Evolutionary conservation across 2,329 filamentous ascomycete genomes (phyloP), one percentile per base, ranked within the genome.

Genomic region (Teratosphaeriaceae sp.): DNA sequence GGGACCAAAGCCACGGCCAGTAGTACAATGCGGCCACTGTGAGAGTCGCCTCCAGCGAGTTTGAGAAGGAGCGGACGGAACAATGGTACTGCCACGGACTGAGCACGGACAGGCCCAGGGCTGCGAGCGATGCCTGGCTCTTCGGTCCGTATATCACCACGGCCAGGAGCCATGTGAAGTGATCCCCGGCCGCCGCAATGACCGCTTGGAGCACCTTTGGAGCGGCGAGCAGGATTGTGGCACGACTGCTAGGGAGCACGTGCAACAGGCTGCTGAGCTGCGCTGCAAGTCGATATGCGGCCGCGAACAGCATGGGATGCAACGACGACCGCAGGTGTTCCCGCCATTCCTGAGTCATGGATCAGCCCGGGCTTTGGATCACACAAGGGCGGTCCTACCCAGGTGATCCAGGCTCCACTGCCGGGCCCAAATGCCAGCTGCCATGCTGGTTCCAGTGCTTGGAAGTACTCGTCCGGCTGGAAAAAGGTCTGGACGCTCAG

Each of bases 21-120:
- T 82, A 78, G 60, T 80, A 80, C 35, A 97, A 70, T 1, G 88
- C 90, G 56, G 80, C 73, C 46, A 85, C 73, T 3, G 90, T 96
- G 53, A 98, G 68, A 1, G 85, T 85, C n/a, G 84, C 88, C 70
- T 98, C 92, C 3, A 97, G 71, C 40, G 83, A 92, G 67, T 98
- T 98, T 42, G 90, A 96, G 59, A 98, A 84, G 1, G 92, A 95
- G 36, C 92, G 78, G 0, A 88, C 90, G 1, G 88, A 92, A 66
- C 84, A 92, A 66, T 92, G 97, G 86, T 87, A 97, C 63, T 96
- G 88, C 88, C 92, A 98, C 5, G 92, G 87, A 64, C 81, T 94
- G 56, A 81, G 70, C 33, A 85, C 64, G 2, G 80, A 82, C 66
- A 92, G 74, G 45, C 76, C 74, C 35, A 94, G 71, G 54, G 84